Conservation (phyloP, 345 rosid genomes). For the Cardamine occulta region DNA sequence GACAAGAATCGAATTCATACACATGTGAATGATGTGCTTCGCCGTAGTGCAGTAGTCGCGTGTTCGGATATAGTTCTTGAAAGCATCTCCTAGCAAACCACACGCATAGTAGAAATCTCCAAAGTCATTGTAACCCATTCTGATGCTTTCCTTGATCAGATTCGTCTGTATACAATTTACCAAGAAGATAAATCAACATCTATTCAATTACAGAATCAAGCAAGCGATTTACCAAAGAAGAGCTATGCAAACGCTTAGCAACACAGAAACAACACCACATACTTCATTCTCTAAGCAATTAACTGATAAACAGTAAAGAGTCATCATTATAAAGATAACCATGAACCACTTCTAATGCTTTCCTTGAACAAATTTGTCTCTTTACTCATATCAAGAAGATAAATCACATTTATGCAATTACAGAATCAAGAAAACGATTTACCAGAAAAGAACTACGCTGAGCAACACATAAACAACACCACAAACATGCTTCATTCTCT, state of each 20-base stretch:
- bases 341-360: constrained; percentile 68
- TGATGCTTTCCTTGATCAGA: constrained; percentile 93
- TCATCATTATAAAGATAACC: not conserved
- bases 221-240: not conserved
- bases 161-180: constrained; percentile 65
- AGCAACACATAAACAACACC: constrained; percentile 8
- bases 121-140: constrained; percentile 99
- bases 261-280: constrained; percentile 7
- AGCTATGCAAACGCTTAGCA: not conserved
- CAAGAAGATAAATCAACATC: constrained; percentile 14
- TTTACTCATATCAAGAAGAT: not conserved
- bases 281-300: not conserved
- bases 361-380: constrained; percentile 79
- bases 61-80: constrained; percentile 85
- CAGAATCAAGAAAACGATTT: not conserved
- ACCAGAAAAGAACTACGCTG: not conserved
- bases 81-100: constrained; percentile 87
- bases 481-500: not conserved
- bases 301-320: not conserved
- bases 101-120: constrained; percentile 94
- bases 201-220: not conserved
- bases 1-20: constrained; percentile 90
- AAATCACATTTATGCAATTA: not conserved
- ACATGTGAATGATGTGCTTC: constrained; percentile 91
- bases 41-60: constrained; percentile 98